phyloP scores from a whole-genome alignment of 2,329 filamentous ascomycete species.

The Elsinoe arachidis region DNA sequence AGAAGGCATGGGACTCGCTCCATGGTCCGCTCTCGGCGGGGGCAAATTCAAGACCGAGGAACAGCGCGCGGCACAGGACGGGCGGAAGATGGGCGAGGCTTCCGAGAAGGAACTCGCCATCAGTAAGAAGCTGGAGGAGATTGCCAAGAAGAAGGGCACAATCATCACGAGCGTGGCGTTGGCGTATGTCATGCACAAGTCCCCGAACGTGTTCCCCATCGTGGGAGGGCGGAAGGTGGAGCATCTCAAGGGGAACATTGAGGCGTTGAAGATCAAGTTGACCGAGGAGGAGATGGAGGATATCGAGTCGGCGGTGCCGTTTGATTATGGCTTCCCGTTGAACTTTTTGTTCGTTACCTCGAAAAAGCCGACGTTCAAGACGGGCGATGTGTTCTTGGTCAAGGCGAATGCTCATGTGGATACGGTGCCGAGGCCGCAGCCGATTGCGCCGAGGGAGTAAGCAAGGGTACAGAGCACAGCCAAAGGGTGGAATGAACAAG shows the following conservation, averaged over 20 bases:
- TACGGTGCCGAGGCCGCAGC: constrained; percentile 1
- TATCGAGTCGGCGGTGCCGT: constrained; percentile 50
- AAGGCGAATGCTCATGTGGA: constrained; percentile 13
- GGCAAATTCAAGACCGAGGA: constrained; percentile 43
- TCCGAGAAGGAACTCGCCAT: constrained; percentile 44
- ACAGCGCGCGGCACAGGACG: constrained; percentile 31
- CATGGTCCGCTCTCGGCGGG: constrained; percentile 41
- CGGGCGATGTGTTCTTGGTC: constrained; percentile 13
- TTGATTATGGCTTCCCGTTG: constrained; percentile 55
- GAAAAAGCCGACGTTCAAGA: constrained; percentile 6
- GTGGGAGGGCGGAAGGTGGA: constrained; percentile 64
- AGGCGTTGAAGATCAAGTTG: constrained; percentile 51
- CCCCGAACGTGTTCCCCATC: constrained; percentile 64
- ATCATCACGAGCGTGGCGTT: constrained; percentile 52
- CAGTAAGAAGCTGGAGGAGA: constrained; percentile 50
- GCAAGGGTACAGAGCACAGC: not conserved
- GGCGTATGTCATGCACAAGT: constrained; percentile 28
- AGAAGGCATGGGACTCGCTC: constrained; percentile 37
- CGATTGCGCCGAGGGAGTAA: constrained; percentile 2
- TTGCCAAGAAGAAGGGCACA: constrained; percentile 49
- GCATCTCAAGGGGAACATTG: constrained; percentile 58
- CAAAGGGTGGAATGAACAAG: too few relatives aligned
- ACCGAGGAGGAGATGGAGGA: constrained; percentile 52
- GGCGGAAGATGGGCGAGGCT: constrained; percentile 26
- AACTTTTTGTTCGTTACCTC: constrained; percentile 38